Evolutionary conservation across 78 protist genomes (phyloP), one percentile per base, ranked within the genome.

Genomic region (Protostelium mycophagum): DNA sequence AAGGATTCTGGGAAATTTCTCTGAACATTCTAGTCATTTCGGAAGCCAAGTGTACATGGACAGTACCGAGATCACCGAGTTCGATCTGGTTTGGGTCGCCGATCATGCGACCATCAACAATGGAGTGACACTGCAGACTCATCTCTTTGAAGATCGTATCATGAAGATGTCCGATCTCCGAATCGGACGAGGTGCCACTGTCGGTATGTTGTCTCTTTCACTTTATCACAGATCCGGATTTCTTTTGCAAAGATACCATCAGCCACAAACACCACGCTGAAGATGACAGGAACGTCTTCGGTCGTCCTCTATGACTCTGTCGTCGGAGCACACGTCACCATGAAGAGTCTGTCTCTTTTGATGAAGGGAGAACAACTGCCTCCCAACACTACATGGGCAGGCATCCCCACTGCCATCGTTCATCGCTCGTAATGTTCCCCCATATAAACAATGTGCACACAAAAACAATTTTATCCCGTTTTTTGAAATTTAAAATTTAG

Each of bases 361-460:
- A 51, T 51, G 73, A 51, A 51, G 73, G 73, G 73, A 51, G 73
- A 51, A 51, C 73, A 51, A 51, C 73, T 51, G 73, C 73, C 73
- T 5, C 31, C 73, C 73, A 51, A 51, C 73, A 51, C 73, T 5
- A 5, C 31, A 51, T 51, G 73, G 73, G 73, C 73, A 16, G 73
- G 73, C 16, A 51, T 51, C 73, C 73, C 73, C 73, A 51, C 73
- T 5, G 73, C 73, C 73, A 51, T 51, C n/a, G n/a, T n/a, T n/a
- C n/a, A n/a, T n/a, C n/a, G n/a, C n/a, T n/a, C n/a, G n/a, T n/a
- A n/a, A n/a, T n/a, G n/a, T n/a, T n/a, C n/a, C n/a, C n/a, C n/a
- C n/a, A n/a, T n/a, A n/a, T n/a, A n/a, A n/a, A n/a, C n/a, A n/a
- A n/a, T n/a, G n/a, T n/a, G n/a, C n/a, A n/a, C n/a, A n/a, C n/a